A percentile compares a stretch with the other conserved stretches of the same genome.
Evolutionary conservation across 805 yeast genomes (phyloP).

Genomic region (Lipomyces chichibuensis): DNA sequence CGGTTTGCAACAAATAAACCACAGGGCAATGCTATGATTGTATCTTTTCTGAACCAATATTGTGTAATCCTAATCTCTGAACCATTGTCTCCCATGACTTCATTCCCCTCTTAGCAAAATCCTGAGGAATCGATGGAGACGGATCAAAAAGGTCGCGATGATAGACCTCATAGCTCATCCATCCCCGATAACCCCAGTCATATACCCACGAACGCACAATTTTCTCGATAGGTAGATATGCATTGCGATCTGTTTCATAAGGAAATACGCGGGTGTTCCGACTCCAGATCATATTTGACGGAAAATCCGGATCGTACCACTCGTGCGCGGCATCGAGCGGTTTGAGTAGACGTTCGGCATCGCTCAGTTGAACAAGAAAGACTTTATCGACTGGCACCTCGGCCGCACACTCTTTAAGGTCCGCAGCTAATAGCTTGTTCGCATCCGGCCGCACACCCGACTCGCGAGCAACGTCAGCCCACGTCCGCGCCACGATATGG

Average conservation of each 20-base stretch:
- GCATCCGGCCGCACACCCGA: constrained; percentile 22
- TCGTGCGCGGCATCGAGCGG: constrained; percentile 14
- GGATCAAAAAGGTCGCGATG: constrained; percentile 5
- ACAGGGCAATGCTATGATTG: background rate
- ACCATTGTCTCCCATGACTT: constrained; percentile 11
- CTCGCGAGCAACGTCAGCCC: constrained; percentile 28
- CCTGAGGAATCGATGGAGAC: constrained; percentile 3
- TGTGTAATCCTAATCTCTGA: background rate
- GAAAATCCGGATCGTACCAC: constrained; percentile 1
- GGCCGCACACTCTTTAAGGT: constrained; percentile 17
- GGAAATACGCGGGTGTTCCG: constrained; percentile 16
- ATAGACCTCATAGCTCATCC: constrained; percentile 11
- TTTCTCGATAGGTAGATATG: constrained; percentile 13
- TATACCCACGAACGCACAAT: constrained; percentile 7
- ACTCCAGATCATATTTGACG: constrained; percentile 18
- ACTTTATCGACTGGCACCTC: constrained; percentile 35
- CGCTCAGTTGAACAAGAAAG: constrained; percentile 43
- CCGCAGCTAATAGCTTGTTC: constrained; percentile 15
- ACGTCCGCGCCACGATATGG: constrained; percentile 38
- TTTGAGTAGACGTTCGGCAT: constrained; percentile 25
- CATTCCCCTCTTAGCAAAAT: constrained; percentile 10
- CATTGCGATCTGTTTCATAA: constrained; percentile 14
- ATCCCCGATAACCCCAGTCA: constrained; percentile 17
- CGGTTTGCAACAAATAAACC: background rate
- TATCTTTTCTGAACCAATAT: background rate